Evolutionary conservation across 192 early-diverging fungal genomes (phyloP).

Genomic region (Mycoemilia scoparia): DNA sequence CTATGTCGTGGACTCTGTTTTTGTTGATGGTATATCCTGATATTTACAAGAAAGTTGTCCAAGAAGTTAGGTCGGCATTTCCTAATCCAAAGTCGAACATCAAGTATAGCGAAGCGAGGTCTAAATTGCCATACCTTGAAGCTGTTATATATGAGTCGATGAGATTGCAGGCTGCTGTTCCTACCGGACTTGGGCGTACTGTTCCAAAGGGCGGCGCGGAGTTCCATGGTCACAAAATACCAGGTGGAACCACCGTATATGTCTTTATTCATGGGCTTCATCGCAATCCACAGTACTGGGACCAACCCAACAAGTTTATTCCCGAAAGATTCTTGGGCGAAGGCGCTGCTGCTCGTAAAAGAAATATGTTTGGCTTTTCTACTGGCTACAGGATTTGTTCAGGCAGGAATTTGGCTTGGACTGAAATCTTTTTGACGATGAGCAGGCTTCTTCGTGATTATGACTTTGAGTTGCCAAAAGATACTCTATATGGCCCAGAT

Average conservation of each 20-base stretch:
- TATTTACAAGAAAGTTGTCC: slow-evolving; percentile 3
- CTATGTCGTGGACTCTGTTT: slow-evolving; percentile 18
- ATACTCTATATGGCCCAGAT: slow-evolving; percentile 3
- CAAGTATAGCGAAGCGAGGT: slow-evolving; percentile 12
- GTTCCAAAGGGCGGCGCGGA: slow-evolving; percentile 11
- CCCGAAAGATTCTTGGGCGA: slow-evolving; percentile 15
- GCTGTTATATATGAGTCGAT: slow-evolving; percentile 24
- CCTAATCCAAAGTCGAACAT: slow-evolving; percentile 8
- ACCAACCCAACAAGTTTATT: slow-evolving; percentile 7
- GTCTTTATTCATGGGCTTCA: slow-evolving; percentile 11
- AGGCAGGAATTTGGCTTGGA: slow-evolving; percentile 12
- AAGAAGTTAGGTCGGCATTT: slow-evolving; percentile 14
- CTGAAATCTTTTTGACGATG: slow-evolving; percentile 10
- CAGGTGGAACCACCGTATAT: slow-evolving; percentile 5
- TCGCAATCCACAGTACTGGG: slow-evolving; percentile 4
- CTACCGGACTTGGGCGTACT: slow-evolving; percentile 5
- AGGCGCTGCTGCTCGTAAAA: slow-evolving; percentile 1
- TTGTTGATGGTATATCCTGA: slow-evolving; percentile 15
- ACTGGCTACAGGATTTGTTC: slow-evolving; percentile 16
- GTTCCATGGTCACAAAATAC: slow-evolving; percentile 14
- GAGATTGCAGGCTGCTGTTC: slow-evolving; percentile 11
- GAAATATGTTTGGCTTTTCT: slow-evolving; percentile 12
- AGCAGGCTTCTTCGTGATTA: slow-evolving; percentile 13
- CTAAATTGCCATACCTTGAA: slow-evolving; percentile 14
- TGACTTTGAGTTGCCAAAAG: slow-evolving; percentile 3